Percentiles rank a stretch among this genome's conserved stretches.
phyloP scores from a whole-genome alignment of 768 basidiomycete species.

The Chiua virens region DNA sequence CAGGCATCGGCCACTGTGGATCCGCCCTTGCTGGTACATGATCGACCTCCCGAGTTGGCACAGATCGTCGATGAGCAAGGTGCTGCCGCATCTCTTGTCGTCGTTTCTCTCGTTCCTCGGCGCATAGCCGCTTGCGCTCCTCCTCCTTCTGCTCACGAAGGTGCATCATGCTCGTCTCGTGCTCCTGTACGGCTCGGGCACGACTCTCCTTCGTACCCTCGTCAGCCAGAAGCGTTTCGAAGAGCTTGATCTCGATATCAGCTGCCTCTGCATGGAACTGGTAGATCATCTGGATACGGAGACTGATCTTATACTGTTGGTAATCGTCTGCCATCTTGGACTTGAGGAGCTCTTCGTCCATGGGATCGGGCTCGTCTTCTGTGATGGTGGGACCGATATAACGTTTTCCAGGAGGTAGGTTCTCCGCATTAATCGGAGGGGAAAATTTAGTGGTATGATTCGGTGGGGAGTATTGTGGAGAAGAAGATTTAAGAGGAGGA shows the following conservation, averaged over 20 bases:
- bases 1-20: conserved; percentile 9
- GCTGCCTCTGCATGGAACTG: conserved; percentile 32
- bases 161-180: conserved; percentile 32
- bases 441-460: conserved; percentile 24
- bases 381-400: conserved; percentile 32
- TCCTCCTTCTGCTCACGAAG: conserved; percentile 34
- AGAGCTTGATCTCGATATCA: conserved; percentile 30
- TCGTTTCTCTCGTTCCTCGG: conserved; percentile 29
- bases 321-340: conserved; percentile 35
- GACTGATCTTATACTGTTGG: conserved; percentile 29
- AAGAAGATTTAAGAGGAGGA: conserved; percentile 18
- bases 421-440: conserved; percentile 21
- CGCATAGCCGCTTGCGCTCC: conserved; percentile 31
- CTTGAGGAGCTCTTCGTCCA: conserved; percentile 28
- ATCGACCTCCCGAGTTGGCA: conserved; percentile 19
- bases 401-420: conserved; percentile 27
- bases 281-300: conserved; percentile 36
- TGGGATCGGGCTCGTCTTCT: conserved; percentile 29
- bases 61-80: conserved; percentile 20
- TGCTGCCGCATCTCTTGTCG: conserved; percentile 17
- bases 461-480: conserved; percentile 30
- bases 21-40: conserved; percentile 7
- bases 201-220: conserved; percentile 32
- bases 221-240: conserved; percentile 24
- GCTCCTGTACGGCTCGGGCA: conserved; percentile 30